phyloP scores from a whole-genome alignment of 2,329 filamentous ascomycete species.

The Nigrospora oryzae region DNA sequence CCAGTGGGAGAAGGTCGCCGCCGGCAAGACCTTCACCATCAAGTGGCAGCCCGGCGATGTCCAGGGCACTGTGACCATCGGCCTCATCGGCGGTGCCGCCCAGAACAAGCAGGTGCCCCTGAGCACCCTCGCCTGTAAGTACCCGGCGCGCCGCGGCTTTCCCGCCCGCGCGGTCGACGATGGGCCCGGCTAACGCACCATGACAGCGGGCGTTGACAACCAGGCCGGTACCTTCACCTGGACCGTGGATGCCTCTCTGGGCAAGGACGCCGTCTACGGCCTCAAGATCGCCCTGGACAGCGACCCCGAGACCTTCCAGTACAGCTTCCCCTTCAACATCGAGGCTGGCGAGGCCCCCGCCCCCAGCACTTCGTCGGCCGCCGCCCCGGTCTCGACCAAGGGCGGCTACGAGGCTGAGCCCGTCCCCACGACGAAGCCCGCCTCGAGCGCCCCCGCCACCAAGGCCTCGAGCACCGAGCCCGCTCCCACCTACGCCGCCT shows the following conservation, averaged over 20 bases:
- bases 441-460: conserved; percentile 6
- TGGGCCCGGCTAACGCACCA: conserved; percentile 5
- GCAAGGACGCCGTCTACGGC: conserved; percentile 43
- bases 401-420: background rate
- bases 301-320: conserved; percentile 46
- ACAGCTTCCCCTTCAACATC: conserved; percentile 54
- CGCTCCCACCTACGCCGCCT: conserved; percentile 12
- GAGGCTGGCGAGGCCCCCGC: conserved; percentile 17
- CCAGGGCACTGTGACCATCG: conserved; percentile 38
- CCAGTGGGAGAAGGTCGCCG: conserved; percentile 31
- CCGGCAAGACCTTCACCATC: conserved; percentile 41
- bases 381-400: background rate
- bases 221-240: conserved; percentile 37
- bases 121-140: conserved; percentile 42
- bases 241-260: conserved; percentile 37
- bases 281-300: conserved; percentile 43
- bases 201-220: conserved; percentile 38
- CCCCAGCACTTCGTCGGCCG: conserved; percentile 3
- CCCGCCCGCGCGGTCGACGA: background rate
- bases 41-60: conserved; percentile 37
- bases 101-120: conserved; percentile 32
- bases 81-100: conserved; percentile 43
- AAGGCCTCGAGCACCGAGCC: conserved; percentile 11
- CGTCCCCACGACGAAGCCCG: background rate
- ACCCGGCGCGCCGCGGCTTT: background rate